Evolutionary conservation across 257 asterid species (phyloP).

Genomic region (Handroanthus guayacan): DNA sequence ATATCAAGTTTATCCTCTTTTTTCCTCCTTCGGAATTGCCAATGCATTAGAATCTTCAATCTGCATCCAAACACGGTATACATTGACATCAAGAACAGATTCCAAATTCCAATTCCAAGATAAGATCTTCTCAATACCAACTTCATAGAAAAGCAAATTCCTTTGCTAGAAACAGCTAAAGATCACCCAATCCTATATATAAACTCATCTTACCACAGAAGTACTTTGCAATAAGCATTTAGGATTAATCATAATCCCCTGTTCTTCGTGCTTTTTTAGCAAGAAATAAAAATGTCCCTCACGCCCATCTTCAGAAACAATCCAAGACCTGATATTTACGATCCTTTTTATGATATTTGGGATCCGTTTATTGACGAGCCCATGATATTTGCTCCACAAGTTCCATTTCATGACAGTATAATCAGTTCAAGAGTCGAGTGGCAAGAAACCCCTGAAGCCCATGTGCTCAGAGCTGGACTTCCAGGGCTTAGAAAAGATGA

Average conservation of each 20-base stretch:
- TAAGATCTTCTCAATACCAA: background rate
- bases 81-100: slow-evolving; percentile 14
- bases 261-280: background rate
- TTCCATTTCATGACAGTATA: slow-evolving; percentile 9
- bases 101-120: slow-evolving; percentile 25
- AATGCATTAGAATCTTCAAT: slow-evolving; percentile 11
- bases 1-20: background rate
- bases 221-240: background rate
- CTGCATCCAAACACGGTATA: slow-evolving; percentile 20
- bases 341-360: slow-evolving; percentile 37
- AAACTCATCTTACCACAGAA: background rate
- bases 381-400: background rate
- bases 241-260: background rate
- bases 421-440: slow-evolving; percentile 26
- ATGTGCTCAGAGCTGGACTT: slow-evolving; percentile 40
- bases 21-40: background rate
- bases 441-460: slow-evolving; percentile 51
- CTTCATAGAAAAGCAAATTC: slow-evolving; percentile 27
- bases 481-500: slow-evolving; percentile 54
- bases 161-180: no score
- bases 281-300: slow-evolving; percentile 30
- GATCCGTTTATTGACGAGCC: slow-evolving; percentile 25
- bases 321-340: slow-evolving; percentile 33
- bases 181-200: slow-evolving; percentile 22
- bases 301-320: slow-evolving; percentile 24